Base-by-base conservation (phyloP, 2,329 filamentous ascomycete genomes). In the Fusarium musae region DNA sequence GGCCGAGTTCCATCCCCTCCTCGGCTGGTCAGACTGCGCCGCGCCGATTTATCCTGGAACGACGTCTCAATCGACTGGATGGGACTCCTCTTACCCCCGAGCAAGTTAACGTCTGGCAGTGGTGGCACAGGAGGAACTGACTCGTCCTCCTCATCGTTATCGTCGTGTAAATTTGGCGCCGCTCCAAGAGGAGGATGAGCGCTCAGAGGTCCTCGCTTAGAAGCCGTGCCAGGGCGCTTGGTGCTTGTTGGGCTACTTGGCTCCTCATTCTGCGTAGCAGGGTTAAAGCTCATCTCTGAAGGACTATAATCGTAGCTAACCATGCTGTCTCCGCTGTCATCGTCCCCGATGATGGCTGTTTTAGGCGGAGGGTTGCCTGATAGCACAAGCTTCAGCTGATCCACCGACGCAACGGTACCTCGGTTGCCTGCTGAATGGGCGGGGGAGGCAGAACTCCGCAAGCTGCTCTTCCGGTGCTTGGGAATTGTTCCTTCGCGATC, bases 251-350 rank as follows among this genome's bases (percentile, higher is more conserved):
- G 77, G 30, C 79, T 80, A 28, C 72, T 64, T 46, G 80, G 73
- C 16, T 77, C 76, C 8, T 80, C 80, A 39, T 81, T 80, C 62
- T 67, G 77, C 69, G 64, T 71, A 66, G 76, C 79, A 63, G 75
- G 85, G 76, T 89, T 90, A 79, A 89, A 91, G 43, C 89, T 92
- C 26, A 90, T 82, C 77, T 93, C 92, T 11, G 91, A 93, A n/a
- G 89, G 85, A 49, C 88, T 88, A 73, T 89, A 87, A 63, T 93
- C 91, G 72, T 91, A 92, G 82, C 91, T 93, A 71, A 92, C 87
- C 85, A 94, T 88, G 80, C 91, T 93, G 60, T 94, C 92, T 77
- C 86, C 90, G 60, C 85, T 87, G 66, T 88, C 89, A 58, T 87
- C 85, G 26, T 85, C 79, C 36, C 81, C 83, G 8, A 77, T 71